Conservation (phyloP, 768 basidiomycete genomes). For the Tricholomella constricta region DNA sequence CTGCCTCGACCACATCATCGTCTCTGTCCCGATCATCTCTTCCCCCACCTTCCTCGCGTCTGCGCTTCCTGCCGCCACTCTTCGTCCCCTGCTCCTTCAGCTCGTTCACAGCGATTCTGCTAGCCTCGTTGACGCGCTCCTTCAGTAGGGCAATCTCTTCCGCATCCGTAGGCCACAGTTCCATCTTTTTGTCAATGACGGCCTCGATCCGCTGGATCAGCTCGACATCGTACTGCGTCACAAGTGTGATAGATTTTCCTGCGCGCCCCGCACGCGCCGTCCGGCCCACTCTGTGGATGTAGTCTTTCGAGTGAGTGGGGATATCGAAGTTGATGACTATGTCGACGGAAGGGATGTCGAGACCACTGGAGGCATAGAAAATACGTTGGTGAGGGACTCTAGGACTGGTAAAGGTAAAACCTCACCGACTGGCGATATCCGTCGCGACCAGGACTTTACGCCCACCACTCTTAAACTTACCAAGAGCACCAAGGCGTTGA, state of each 20-base stretch:
- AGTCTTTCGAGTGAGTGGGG: conserved; percentile 97
- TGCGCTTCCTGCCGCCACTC: conserved; percentile 38
- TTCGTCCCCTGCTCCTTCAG: conserved; percentile 72
- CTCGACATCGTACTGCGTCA: conserved; percentile 98
- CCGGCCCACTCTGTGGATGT: conserved; percentile 96
- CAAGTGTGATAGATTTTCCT: conserved; percentile 96
- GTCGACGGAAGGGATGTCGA: conserved; percentile 96
- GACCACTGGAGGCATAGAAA: conserved; percentile 53
- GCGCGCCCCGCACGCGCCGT: conserved; percentile 98
- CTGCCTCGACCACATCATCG: conserved; percentile 91
- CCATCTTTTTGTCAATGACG: conserved; percentile 92
- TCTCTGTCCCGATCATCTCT: conserved; percentile 86
- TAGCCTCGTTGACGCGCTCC: conserved; percentile 90
- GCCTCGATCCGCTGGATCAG: conserved; percentile 92
- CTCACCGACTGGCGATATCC: conserved; percentile 90
- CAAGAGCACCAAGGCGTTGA: conserved; percentile 87
- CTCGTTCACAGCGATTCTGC: conserved; percentile 73
- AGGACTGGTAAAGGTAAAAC: conserved; percentile 5
- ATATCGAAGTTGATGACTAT: conserved; percentile 98
- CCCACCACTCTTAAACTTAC: conserved; percentile 96
- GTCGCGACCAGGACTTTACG: conserved; percentile 92
- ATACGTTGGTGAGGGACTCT: not conserved
- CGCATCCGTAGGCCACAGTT: conserved; percentile 80
- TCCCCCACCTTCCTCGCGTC: conserved; percentile 47
- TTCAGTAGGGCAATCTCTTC: conserved; percentile 86